Evolutionary conservation across 495 filamentous ascomycete genomes (phyloP), one percentile per base, ranked within the genome.

Genomic region (Thozetella sp.): DNA sequence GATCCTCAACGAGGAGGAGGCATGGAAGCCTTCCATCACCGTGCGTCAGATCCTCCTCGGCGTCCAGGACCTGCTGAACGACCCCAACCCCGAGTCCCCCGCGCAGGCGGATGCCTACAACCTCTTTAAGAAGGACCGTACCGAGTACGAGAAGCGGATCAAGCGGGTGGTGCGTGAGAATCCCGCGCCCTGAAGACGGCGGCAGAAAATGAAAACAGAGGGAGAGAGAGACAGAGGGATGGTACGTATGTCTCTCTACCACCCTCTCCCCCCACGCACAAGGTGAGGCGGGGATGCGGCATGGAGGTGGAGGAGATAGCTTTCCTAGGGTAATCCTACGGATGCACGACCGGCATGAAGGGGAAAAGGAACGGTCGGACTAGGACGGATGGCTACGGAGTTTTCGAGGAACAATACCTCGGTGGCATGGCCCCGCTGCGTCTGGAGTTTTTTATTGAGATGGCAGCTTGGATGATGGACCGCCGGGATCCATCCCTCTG

Each of bases 101-200:
- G 95, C 95, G 2, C 95, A 99, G 75, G 95, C 94, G 15, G 95
- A 99, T 61, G 95, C 95, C 10, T 99, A 97, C 76, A 97, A 97
- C 67, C 84, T 98, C 30, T 98, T 92, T 73, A 97, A 96, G 80
- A 93, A 90, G 72, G 96, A 99, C 67, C 82, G 86, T 23, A 73
- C 76, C 11, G 92, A 92, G 22, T 99, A 99, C 68, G 93, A 98
- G 69, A 88, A 83, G 72, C 90, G 91, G 57, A 88, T 99, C 22
- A 88, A 85, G 70, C 86, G 91, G 45, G 88, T 96, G 34, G 95
- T 99, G 22, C 87, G 83, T 62, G 92, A 96, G 25, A 97, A 97
- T 69, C 90, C 89, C 17, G 86, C 89, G 17, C 73, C 71, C 27
- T 75, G 63, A 58, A 53, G 20, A 37, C 12, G n/a, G 34, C 2